Evolutionary conservation across 257 asterid genomes (phyloP).

Genomic region (Fraxinus excelsior): DNA sequence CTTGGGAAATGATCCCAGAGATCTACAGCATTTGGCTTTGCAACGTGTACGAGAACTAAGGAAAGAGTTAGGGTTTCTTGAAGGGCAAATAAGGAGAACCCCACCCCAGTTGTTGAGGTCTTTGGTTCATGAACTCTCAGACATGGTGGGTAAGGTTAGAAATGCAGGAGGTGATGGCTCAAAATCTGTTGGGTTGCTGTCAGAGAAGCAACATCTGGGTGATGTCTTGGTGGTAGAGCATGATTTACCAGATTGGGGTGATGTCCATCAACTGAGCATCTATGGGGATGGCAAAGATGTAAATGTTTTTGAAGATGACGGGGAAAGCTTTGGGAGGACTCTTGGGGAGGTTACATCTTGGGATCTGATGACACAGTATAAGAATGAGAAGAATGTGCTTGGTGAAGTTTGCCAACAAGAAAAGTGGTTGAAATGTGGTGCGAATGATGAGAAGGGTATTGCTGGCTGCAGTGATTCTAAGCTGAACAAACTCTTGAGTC

Average conservation of each 20-base stretch:
- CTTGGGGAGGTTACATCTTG: constrained; percentile 97
- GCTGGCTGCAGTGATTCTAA: constrained; percentile 47
- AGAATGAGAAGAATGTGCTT: constrained; percentile 71
- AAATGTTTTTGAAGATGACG: constrained; percentile 88
- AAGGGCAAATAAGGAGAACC: constrained; percentile 68
- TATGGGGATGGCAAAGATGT: constrained; percentile 79
- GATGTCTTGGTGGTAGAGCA: constrained; percentile 92
- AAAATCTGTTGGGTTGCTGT: constrained; percentile 53
- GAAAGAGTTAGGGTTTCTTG: constrained; percentile 83
- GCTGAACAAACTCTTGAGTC: constrained; percentile 45
- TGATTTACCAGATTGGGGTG: constrained; percentile 95
- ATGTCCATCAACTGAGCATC: constrained; percentile 66
- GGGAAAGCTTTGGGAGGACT: constrained; percentile 92
- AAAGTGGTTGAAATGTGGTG: constrained; percentile 79
- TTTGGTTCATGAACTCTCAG: constrained; percentile 77
- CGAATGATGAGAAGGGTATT: constrained; percentile 70
- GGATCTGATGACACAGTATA: constrained; percentile 73
- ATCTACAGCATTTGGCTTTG: constrained; percentile 61
- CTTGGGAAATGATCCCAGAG: constrained; percentile 61
- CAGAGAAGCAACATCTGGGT: constrained; percentile 74
- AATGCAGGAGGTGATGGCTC: constrained; percentile 74
- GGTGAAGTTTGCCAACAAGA: constrained; percentile 76
- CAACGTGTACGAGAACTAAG: constrained; percentile 82
- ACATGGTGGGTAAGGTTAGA: constrained; percentile 63
- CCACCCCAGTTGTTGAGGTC: constrained; percentile 62